These are phyloP conservation scores for Mycena venus DNA, from an alignment of 768 basidiomycete species.

Conservation along the genomic window DNA sequence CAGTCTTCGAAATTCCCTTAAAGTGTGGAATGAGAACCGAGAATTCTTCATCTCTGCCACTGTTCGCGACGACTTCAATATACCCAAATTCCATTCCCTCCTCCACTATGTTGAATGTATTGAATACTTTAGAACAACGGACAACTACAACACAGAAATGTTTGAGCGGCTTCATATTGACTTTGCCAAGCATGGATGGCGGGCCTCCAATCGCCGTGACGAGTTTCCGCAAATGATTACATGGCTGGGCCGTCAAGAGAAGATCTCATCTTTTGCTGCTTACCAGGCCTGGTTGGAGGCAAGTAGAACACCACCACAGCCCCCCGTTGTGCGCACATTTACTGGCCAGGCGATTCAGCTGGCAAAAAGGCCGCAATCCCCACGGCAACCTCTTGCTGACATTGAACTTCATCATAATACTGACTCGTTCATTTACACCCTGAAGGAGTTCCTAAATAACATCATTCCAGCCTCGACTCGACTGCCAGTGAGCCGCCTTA, in stretches of 20 bases:
- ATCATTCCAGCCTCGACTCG: conserved; percentile 11
- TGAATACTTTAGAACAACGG: conserved; percentile 3
- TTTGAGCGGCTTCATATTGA: conserved; percentile 53
- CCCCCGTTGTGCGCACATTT: background rate
- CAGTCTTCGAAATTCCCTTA: conserved; percentile 26
- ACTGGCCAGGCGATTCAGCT: background rate
- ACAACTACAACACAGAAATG: conserved; percentile 47
- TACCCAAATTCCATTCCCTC: conserved; percentile 42
- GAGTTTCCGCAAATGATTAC: conserved; percentile 52
- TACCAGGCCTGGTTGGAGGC: background rate
- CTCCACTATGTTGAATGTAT: conserved; percentile 39
- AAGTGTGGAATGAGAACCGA: conserved; percentile 9
- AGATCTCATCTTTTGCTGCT: conserved; percentile 9
- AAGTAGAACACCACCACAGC: background rate
- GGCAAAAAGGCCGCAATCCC: background rate
- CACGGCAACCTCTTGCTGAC: background rate
- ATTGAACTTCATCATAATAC: conserved; percentile 1
- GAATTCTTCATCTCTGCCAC: conserved; percentile 36
- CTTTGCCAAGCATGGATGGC: conserved; percentile 50
- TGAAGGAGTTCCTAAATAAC: conserved; percentile 25
- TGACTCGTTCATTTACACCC: background rate
- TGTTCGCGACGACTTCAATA: conserved; percentile 30
- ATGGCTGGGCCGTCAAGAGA: conserved; percentile 50
- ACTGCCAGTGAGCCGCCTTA: background rate
- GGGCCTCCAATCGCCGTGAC: conserved; percentile 41